Evolutionary conservation across 2,329 filamentous ascomycete species (phyloP).

Genomic region (Venturia carpophila): DNA sequence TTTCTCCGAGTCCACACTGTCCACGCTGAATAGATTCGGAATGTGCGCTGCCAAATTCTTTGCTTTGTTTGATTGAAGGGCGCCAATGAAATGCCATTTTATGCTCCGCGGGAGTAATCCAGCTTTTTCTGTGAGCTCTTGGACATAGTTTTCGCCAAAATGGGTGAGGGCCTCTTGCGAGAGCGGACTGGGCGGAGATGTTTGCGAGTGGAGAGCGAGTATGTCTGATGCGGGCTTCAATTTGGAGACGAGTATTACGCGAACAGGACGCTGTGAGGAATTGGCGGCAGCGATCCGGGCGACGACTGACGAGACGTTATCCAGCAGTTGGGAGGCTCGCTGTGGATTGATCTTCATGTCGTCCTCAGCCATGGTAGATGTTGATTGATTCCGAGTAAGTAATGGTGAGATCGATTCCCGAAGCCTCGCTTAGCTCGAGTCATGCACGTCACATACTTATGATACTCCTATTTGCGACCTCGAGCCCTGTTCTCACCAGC

Average conservation of each 20-base stretch:
- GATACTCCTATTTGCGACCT: no score
- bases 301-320: slow-evolving; percentile 32
- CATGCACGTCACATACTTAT: no score
- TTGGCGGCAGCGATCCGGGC: slow-evolving; percentile 12
- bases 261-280: slow-evolving; percentile 43
- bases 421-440: neutral
- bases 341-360: slow-evolving; percentile 17
- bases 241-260: slow-evolving; percentile 92
- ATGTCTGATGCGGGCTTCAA: slow-evolving; percentile 91
- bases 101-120: slow-evolving; percentile 67
- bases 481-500: no score
- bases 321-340: slow-evolving; percentile 39
- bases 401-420: neutral
- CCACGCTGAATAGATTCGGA: slow-evolving; percentile 83
- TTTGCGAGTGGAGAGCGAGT: slow-evolving; percentile 60
- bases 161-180: slow-evolving; percentile 41
- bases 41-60: slow-evolving; percentile 74
- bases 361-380: neutral
- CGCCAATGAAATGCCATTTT: slow-evolving; percentile 95
- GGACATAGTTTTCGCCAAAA: slow-evolving; percentile 90
- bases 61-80: slow-evolving; percentile 89
- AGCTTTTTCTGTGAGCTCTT: slow-evolving; percentile 79
- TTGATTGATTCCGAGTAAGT: neutral
- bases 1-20: slow-evolving; percentile 78
- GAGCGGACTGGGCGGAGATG: slow-evolving; percentile 29